These are phyloP conservation scores for Phytophthora ramorum DNA, from an alignment of 352 stramenopile genomes.

Conservation along the genomic window DNA sequence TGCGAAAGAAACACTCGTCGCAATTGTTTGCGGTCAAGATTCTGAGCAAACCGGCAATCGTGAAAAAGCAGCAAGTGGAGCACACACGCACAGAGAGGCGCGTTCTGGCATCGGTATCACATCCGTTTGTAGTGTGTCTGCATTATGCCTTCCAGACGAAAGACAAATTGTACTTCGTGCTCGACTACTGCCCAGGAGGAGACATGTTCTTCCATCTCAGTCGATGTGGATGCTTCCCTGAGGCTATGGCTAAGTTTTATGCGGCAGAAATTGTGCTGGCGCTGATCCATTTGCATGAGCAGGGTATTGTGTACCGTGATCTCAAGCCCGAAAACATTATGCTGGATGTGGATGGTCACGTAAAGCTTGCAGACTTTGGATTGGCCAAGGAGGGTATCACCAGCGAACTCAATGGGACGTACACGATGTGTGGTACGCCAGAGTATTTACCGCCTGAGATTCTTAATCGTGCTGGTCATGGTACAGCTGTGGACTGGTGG, in stretches of 20 bases:
- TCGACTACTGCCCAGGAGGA: slow-evolving; percentile 88
- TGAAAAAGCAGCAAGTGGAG: slow-evolving; percentile 87
- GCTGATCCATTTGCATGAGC: slow-evolving; percentile 86
- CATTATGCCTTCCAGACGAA: slow-evolving; percentile 91
- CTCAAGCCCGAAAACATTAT: slow-evolving; percentile 91
- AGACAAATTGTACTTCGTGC: slow-evolving; percentile 86
- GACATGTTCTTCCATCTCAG: slow-evolving; percentile 87
- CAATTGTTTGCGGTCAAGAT: slow-evolving; percentile 89
- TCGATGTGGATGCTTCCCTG: slow-evolving; percentile 78
- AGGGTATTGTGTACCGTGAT: slow-evolving; percentile 86
- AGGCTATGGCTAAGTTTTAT: slow-evolving; percentile 88
- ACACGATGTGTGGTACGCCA: slow-evolving; percentile 89
- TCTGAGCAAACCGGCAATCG: slow-evolving; percentile 77
- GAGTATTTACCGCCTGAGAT: slow-evolving; percentile 88
- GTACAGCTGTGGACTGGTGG: slow-evolving; percentile 87
- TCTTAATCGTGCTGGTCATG: slow-evolving; percentile 78
- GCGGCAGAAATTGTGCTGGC: slow-evolving; percentile 85
- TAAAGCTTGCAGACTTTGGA: slow-evolving; percentile 86
- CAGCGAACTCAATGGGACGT: slow-evolving; percentile 74
- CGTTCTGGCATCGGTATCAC: slow-evolving; percentile 79
- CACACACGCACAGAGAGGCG: slow-evolving; percentile 85
- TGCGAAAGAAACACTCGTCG: slow-evolving; percentile 78
- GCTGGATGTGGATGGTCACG: slow-evolving; percentile 84
- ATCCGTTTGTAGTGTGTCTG: slow-evolving; percentile 90
- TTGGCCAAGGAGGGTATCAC: slow-evolving; percentile 81